Percentiles rank a stretch among this genome's conserved stretches.
These are phyloP conservation scores for Lagenidium sp. DNA, from an alignment of 352 stramenopile genomes.

Conservation along the genomic window DNA sequence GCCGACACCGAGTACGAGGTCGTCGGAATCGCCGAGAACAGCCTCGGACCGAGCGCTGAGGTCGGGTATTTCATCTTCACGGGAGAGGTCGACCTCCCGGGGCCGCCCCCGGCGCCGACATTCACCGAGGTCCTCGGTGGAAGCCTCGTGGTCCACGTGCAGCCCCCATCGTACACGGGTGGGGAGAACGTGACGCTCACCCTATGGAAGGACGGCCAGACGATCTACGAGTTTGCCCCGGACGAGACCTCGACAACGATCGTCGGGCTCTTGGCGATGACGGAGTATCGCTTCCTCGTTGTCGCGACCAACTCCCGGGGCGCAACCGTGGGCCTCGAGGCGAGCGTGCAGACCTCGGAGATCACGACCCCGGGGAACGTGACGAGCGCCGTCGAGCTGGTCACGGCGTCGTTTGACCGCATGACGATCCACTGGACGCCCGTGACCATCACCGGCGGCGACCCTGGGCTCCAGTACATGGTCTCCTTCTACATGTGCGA, in stretches of 20 bases:
- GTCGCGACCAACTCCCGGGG: constrained; percentile 24
- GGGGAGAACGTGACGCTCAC: constrained; percentile 23
- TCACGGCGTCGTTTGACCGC: constrained; percentile 23
- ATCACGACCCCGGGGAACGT: constrained; percentile 32
- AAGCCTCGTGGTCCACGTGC: constrained; percentile 7
- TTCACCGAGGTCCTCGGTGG: constrained; percentile 6
- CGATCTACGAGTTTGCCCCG: constrained; percentile 14
- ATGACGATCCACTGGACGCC: constrained; percentile 26
- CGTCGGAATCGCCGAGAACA: constrained; percentile 1
- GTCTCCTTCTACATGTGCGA: too few species aligned
- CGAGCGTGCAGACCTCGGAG: constrained; percentile 17
- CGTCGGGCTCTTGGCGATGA: constrained; percentile 21
- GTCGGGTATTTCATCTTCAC: constrained; percentile 1
- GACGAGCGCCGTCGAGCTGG: constrained; percentile 8
- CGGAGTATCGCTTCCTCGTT: constrained; percentile 28
- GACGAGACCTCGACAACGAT: constrained; percentile 17
- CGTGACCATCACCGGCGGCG: constrained; percentile 33
- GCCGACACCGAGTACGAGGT: constrained; percentile 11
- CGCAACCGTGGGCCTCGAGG: constrained; percentile 13
- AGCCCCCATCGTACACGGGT: constrained; percentile 22
- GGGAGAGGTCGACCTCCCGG: constrained; percentile 4
- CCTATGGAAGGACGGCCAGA: constrained; percentile 15
- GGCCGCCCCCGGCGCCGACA: constrained; percentile 6
- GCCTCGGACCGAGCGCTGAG: neutral
- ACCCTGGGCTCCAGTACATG: constrained; percentile 27